Base-by-base conservation (phyloP, 768 basidiomycete species). In the Boletus reticuloceps region DNA sequence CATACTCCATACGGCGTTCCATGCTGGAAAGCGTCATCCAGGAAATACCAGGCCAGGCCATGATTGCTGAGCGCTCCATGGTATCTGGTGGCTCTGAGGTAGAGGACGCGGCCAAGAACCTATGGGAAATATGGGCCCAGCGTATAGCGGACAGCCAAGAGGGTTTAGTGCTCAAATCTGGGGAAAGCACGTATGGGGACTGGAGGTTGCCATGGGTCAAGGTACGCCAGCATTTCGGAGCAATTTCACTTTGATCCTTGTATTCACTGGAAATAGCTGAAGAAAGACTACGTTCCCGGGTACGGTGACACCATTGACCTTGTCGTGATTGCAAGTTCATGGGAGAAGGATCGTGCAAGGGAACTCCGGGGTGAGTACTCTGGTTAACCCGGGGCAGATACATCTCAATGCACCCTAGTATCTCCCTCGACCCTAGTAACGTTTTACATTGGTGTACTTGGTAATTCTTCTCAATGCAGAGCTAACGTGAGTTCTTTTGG, bases 221-320 rank as follows among this genome's bases (percentile, higher is more conserved):
- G 72, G 80, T 84, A 51, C 31, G 9, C 40, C 6, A 45, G 27
- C 22, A 22, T 6, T 2, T 39, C 29, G 39, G 19, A 31, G 13
- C 67, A 55, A 63, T 66, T 38, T 48, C 65, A 51, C 31, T 17
- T 44, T 34, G 42, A 58, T n/a, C 11, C 31, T 29, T n/a, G 17
- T 11, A 20, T 37, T 46, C n/a, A 2, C 31, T 32, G 58, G 32
- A 37, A 40, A 45, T 46, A 82, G 79, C 64, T 92, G 47, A 92
- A 94, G 75, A 84, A 80, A 64, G 94, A 98, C 67, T 96, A 96
- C 58, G 91, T 98, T 38, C 84, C 85, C 1, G 88, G 88, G 5
- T 79, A 88, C 43, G 91, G 92, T 0, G 94, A 98, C 68, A 79
- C 82, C 6, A 61, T 94, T 16, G 91, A 94, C 67, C 77, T 96